Conservation (phyloP, 352 stramenopile genomes). For the Phytophthora nicotianae region DNA sequence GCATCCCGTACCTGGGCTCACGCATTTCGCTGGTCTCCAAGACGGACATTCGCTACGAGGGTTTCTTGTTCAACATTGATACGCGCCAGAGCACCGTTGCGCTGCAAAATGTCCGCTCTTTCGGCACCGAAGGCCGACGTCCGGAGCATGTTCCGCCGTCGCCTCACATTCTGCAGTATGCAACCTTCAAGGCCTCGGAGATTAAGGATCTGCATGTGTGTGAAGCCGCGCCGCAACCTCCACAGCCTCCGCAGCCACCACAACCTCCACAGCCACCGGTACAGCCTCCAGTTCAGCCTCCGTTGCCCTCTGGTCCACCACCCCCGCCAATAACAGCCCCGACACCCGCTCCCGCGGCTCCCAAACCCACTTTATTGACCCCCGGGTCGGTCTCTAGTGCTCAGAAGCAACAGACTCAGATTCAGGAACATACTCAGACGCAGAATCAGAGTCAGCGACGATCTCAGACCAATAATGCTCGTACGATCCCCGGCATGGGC, state of each 20-base stretch:
- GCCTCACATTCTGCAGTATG: conserved; percentile 77
- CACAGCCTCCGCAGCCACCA: conserved; percentile 17
- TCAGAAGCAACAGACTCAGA: conserved; percentile 30
- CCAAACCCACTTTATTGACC: conserved; percentile 56
- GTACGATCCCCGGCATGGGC: conserved; percentile 85
- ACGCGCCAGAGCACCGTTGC: conserved; percentile 84
- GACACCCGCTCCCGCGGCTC: conserved; percentile 22
- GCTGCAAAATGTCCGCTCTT: conserved; percentile 81
- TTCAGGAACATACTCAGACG: conserved; percentile 8
- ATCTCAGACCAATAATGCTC: conserved; percentile 20
- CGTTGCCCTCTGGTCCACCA: conserved; percentile 29
- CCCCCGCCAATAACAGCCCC: conserved; percentile 16
- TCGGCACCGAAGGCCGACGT: conserved; percentile 82
- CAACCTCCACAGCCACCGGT: conserved; percentile 14
- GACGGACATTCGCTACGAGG: conserved; percentile 89
- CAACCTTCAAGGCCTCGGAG: conserved; percentile 83
- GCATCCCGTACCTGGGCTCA: conserved; percentile 84
- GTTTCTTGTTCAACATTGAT: conserved; percentile 88
- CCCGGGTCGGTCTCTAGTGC: conserved; percentile 54
- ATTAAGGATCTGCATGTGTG: conserved; percentile 89
- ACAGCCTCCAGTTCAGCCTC: conserved; percentile 19
- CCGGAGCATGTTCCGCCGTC: conserved; percentile 76
- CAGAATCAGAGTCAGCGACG: conserved; percentile 28
- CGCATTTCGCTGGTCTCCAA: conserved; percentile 87
- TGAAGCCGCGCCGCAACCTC: conserved; percentile 52